Evolutionary conservation across 129 eudicot genomes (phyloP).

Genomic region (Dittrichia graveolens): DNA sequence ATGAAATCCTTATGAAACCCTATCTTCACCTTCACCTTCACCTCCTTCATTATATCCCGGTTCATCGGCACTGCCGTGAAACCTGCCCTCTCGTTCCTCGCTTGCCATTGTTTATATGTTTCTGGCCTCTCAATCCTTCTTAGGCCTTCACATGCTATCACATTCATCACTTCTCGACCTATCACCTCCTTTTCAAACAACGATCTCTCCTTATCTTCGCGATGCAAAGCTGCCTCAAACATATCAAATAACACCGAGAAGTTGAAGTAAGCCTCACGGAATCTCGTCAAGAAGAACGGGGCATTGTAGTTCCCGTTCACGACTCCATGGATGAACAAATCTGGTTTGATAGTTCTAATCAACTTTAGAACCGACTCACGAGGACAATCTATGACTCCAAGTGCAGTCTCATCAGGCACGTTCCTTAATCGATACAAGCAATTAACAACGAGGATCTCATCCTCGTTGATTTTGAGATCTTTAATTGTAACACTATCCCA

Average conservation of each 20-base stretch:
- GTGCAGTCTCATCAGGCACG: slow-evolving; percentile 56
- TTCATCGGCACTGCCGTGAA: slow-evolving; percentile 40
- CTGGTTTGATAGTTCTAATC: slow-evolving; percentile 50
- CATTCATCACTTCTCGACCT: slow-evolving; percentile 58
- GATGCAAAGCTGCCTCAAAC: slow-evolving; percentile 46
- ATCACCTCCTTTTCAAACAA: slow-evolving; percentile 52
- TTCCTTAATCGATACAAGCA: slow-evolving; percentile 53
- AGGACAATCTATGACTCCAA: slow-evolving; percentile 43
- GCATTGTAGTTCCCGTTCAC: slow-evolving; percentile 64
- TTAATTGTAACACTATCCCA: slow-evolving; percentile 58
- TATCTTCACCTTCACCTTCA: slow-evolving; percentile 37
- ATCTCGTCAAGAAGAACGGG: slow-evolving; percentile 64
- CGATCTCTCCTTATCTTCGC: slow-evolving; percentile 51
- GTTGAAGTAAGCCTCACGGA: slow-evolving; percentile 61
- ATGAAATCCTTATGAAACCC: slow-evolving; percentile 49
- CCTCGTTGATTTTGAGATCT: slow-evolving; percentile 50
- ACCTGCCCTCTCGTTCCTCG: slow-evolving; percentile 51
- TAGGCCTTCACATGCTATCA: slow-evolving; percentile 64
- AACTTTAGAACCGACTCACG: slow-evolving; percentile 64
- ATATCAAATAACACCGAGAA: slow-evolving; percentile 60
- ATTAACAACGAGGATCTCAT: slow-evolving; percentile 57
- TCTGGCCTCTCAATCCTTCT: slow-evolving; percentile 64
- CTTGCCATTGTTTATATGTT: slow-evolving; percentile 64
- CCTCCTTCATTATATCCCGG: slow-evolving; percentile 38
- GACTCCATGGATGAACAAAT: slow-evolving; percentile 58